A percentile compares a stretch with the other conserved stretches of the same genome.
Conservation (phyloP, 345 rosid species). For the Schrenkiella parvula region DNA sequence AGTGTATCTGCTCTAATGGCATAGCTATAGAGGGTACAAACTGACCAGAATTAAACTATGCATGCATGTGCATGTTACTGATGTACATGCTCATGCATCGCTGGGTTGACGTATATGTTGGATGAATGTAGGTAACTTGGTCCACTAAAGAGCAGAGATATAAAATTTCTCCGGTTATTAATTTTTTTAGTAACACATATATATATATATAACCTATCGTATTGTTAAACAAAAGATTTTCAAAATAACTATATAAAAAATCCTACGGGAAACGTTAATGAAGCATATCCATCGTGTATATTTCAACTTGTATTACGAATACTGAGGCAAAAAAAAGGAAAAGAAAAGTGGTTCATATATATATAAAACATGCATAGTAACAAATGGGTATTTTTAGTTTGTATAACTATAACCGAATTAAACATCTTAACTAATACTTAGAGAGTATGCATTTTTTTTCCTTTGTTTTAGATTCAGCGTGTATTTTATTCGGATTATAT, state of each 20-base stretch:
- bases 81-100: constrained; percentile 10
- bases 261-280: background rate
- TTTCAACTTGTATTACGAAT: background rate
- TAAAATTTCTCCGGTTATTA: background rate
- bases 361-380: too few species aligned
- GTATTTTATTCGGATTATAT: background rate
- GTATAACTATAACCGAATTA: background rate
- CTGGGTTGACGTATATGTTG: background rate
- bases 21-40: background rate
- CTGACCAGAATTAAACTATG: background rate
- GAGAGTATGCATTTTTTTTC: too few species aligned
- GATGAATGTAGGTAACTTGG: background rate
- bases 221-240: background rate
- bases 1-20: background rate
- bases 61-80: constrained; percentile 1
- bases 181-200: background rate
- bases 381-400: background rate
- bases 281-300: background rate
- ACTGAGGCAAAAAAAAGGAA: background rate
- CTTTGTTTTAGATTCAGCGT: background rate
- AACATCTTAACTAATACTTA: background rate
- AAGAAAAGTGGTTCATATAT: too few species aligned
- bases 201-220: background rate
- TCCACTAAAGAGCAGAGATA: background rate
- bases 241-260: background rate